Conservation (phyloP, 2,329 filamentous ascomycete genomes). For the Cordyceps fumosorosea region DNA sequence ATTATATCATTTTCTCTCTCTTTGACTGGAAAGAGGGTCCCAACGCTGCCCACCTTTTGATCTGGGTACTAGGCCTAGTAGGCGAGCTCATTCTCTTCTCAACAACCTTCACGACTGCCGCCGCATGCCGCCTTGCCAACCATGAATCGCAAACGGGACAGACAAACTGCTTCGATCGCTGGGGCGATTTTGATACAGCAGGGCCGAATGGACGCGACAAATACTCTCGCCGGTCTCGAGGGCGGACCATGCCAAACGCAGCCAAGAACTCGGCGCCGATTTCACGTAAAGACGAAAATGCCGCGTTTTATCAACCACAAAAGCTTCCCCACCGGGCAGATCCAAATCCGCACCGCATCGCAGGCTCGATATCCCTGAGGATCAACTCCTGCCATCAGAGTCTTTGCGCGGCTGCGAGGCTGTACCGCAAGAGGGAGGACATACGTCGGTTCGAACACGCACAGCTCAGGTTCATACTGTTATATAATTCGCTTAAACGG, state of each 20-base stretch:
- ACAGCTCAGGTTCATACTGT: too few species aligned
- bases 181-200: constrained; percentile 29
- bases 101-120: constrained; percentile 57
- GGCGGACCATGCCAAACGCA: constrained; percentile 34
- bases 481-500: too few species aligned
- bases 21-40: constrained; percentile 79
- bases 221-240: constrained; percentile 25
- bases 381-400: too few species aligned
- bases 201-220: constrained; percentile 10
- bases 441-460: too few species aligned
- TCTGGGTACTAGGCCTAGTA: constrained; percentile 68
- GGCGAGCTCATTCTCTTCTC: constrained; percentile 68
- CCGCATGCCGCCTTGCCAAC: constrained; percentile 57
- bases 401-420: too few species aligned
- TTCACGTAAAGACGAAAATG: constrained; percentile 50
- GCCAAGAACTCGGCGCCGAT: constrained; percentile 24
- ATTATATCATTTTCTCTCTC: constrained; percentile 77
- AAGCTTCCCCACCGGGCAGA: constrained; percentile 76
- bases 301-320: constrained; percentile 83
- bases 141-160: constrained; percentile 16
- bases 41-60: constrained; percentile 68
- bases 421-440: too few species aligned
- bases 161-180: constrained; percentile 30
- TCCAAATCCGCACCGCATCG: too few species aligned
- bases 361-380: too few species aligned